Conservation (phyloP, 2,329 filamentous ascomycete species). For the Xylaria sp. region DNA sequence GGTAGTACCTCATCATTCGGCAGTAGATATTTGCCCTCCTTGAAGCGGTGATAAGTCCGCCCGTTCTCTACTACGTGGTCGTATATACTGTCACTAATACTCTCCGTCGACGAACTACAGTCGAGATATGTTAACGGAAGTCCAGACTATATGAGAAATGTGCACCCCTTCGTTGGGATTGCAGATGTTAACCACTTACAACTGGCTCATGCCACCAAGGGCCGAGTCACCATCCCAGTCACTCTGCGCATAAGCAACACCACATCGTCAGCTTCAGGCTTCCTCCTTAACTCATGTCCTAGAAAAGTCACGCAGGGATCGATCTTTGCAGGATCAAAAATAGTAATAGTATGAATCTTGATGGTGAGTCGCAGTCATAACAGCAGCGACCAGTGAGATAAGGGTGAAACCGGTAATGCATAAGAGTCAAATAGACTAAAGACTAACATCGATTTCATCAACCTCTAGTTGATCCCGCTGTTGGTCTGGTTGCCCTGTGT, state of each 20-base stretch:
- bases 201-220: slow-evolving; percentile 41
- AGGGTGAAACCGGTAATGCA: not conserved
- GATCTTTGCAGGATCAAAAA: not conserved
- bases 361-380: not conserved
- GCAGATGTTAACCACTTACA: slow-evolving; percentile 33
- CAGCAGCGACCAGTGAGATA: not conserved
- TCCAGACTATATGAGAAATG: not conserved
- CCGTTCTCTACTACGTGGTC: slow-evolving; percentile 44
- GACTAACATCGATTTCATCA: slow-evolving; percentile 37
- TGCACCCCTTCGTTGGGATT: not conserved
- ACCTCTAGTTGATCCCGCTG: slow-evolving; percentile 33
- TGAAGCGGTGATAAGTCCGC: slow-evolving; percentile 45
- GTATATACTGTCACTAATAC: slow-evolving; percentile 41
- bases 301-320: not conserved
- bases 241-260: slow-evolving; percentile 25
- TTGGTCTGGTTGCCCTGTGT: slow-evolving; percentile 13
- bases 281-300: not conserved
- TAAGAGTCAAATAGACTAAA: not conserved
- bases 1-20: slow-evolving; percentile 45
- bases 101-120: slow-evolving; percentile 42
- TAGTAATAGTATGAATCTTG: not conserved
- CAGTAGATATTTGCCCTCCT: slow-evolving; percentile 45
- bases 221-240: slow-evolving; percentile 43
- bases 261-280: slow-evolving; percentile 6
- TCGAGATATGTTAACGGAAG: slow-evolving; percentile 12